A percentile compares a stretch with the other conserved stretches of the same genome.
These are phyloP conservation scores for Glycine soja DNA, from an alignment of 306 rosid genomes.

Conservation along the genomic window DNA sequence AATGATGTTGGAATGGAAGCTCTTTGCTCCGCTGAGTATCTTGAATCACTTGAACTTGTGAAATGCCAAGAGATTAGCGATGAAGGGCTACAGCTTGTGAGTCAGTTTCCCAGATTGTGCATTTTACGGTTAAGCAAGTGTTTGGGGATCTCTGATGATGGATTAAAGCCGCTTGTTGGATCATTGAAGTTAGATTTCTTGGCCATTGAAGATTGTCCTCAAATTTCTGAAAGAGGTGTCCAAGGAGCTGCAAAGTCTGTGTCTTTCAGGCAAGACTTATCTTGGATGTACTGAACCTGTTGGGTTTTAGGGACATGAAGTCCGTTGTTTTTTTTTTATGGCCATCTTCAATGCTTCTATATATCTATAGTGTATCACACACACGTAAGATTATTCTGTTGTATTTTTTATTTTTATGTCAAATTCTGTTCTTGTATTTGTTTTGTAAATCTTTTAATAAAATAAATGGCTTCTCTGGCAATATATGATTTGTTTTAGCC, in stretches of 20 bases:
- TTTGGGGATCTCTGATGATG: slow-evolving; percentile 87
- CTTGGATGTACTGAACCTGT: slow-evolving; percentile 79
- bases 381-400: background rate
- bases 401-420: too few relatives aligned
- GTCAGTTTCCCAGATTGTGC: slow-evolving; percentile 67
- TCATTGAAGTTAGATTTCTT: slow-evolving; percentile 71
- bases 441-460: slow-evolving; percentile 40
- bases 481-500: slow-evolving; percentile 4
- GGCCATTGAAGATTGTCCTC: slow-evolving; percentile 89
- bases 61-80: slow-evolving; percentile 90
- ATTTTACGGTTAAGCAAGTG: slow-evolving; percentile 69
- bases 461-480: slow-evolving; percentile 17
- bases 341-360: slow-evolving; percentile 26
- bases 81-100: slow-evolving; percentile 83
- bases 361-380: background rate
- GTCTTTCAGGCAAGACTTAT: slow-evolving; percentile 79
- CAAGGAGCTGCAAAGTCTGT: slow-evolving; percentile 75
- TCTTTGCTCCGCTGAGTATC: slow-evolving; percentile 74
- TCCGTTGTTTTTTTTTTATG: background rate
- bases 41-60: slow-evolving; percentile 78
- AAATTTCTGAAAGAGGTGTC: slow-evolving; percentile 79
- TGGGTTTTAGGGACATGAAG: slow-evolving; percentile 31
- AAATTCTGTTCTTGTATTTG: slow-evolving; percentile 32
- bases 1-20: slow-evolving; percentile 87
- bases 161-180: slow-evolving; percentile 79